Evolutionary conservation across 2,329 filamentous ascomycete species (phyloP).

Genomic region (Epichloe sp.): DNA sequence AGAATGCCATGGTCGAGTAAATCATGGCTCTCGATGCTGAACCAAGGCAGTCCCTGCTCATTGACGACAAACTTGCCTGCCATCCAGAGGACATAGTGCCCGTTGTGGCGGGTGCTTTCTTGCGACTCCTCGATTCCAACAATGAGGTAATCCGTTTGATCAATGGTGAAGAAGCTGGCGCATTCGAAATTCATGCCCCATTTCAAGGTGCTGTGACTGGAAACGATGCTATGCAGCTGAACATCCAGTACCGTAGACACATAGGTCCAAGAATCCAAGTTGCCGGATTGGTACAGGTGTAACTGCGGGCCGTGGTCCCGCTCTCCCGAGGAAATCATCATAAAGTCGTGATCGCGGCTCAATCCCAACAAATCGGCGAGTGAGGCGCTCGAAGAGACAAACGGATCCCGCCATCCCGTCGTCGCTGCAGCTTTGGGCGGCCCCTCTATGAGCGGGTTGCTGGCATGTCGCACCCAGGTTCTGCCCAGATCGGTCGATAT

Average conservation of each 20-base stretch:
- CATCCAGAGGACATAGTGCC: constrained; percentile 8
- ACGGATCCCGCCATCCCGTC: constrained; percentile 16
- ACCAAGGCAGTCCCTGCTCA: constrained; percentile 2
- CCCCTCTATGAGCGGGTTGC: constrained; percentile 10
- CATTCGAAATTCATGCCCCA: constrained; percentile 14
- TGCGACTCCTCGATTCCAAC: constrained; percentile 9
- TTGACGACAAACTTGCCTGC: constrained; percentile 2
- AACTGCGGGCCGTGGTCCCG: constrained; percentile 10
- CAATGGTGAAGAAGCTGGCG: constrained; percentile 8
- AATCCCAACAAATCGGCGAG: constrained; percentile 9
- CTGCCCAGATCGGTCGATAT: constrained; percentile 22
- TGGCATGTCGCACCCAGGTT: constrained; percentile 10
- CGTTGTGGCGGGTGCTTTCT: constrained; percentile 5
- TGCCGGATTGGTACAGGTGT: constrained; percentile 11
- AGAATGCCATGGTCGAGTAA: constrained; percentile 11
- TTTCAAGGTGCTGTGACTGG: not conserved
- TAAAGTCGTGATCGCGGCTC: constrained; percentile 19
- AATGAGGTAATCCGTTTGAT: constrained; percentile 7
- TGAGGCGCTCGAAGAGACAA: constrained; percentile 10
- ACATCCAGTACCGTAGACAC: constrained; percentile 7
- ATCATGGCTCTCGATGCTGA: constrained; percentile 4
- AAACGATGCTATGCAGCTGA: constrained; percentile 2
- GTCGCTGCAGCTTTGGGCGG: constrained; percentile 11
- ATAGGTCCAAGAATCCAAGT: constrained; percentile 11
- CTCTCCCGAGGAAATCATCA: constrained; percentile 24